Evolutionary conservation across 176 grass and related monocot genomes (phyloP), one percentile per base, ranked within the genome.

Genomic region (Melocanna baccifera): DNA sequence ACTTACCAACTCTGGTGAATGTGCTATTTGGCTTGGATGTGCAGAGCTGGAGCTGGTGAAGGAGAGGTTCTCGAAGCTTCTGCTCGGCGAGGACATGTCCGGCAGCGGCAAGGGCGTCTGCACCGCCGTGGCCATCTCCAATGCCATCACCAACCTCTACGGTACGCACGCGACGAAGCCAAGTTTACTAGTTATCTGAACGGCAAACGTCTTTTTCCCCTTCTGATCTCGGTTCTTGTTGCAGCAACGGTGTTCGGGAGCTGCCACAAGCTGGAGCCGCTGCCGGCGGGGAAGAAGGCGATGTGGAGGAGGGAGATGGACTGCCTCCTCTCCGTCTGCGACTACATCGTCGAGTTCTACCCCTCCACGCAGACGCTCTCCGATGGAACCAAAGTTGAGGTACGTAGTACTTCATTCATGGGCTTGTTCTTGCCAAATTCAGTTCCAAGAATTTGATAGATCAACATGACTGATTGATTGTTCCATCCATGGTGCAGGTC

Each of bases 261-360:
- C 72, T 88, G 88, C 64, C 91, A 94, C 85, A 98, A 98, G 87
- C 75, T 98, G 78, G 93, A 95, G 81, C 89, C 96, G n/a, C 74
- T 98, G 69, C 87, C 88, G 48, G 61, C 37, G 7, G 89, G 92
- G 91, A 98, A 94, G 93, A 98, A 96, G 88, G 41, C 72, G 13
- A 98, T 98, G 96, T 98, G 96, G 96, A 92, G 83, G 84, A 83
- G 96, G 46, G 96, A 98, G 86, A 98, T 98, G 96, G 96, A 95
- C 75, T 98, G 93, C 85, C 91, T 98, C 72, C 86, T 95, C 51
- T 93, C 93, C 37, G 91, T 99, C 12, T 99, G 96, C 56, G 96
- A 96, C 80, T 94, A 94, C 87, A 99, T 99, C 72, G 89, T 99
- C 66, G 93, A 96, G 86, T 96, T 99, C 87, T 94, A 86, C 75